Base-by-base conservation (phyloP, 2,329 filamentous ascomycete genomes). In the Fusarium algeriense region DNA sequence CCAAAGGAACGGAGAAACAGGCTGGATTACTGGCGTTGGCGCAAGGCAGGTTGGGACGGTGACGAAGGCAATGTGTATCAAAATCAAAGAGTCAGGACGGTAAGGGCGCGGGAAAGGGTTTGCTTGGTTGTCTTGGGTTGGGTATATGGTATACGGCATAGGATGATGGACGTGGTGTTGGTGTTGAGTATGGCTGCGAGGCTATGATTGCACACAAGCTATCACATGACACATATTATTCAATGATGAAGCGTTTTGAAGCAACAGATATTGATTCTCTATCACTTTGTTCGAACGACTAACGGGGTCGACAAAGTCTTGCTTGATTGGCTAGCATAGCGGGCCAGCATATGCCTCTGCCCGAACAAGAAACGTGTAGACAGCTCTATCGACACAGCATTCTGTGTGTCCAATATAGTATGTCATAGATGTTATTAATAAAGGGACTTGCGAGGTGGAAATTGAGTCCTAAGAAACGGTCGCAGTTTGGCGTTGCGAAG, bases 21-120 rank as follows among this genome's bases (percentile, higher is more conserved):
- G 60, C 48, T 69, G 63, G 60, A 60, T 61, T 71, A 69, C 49
- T 60, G 73, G 74, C 74, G 74, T 76, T 74, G 74, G 75, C 75
- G 75, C 55, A 74, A 67, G 67, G 60, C 61, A 70, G 67, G 60
- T 52, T 59, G 60, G 73, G 64, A 67, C 50, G 64, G 54, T 70
- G 67, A 74, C 45, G 71, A 72, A 75, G 70, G 64, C 55, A 67
- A 75, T 75, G 74, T 75, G 74, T 74, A 75, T 71, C 61, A 73
- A 70, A 73, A 74, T 66, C 61, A 60, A 66, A 63, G 59, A 76
- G 23, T 23, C 23, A 23, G 50, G 63, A 66, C 54, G 53, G 63
- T 56, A 67, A 63, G 67, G 74, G 59, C 63, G 64, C 44, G 63
- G 49, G 45, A 70, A 52, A 61, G 37, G 67, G 40, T 64, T 63